Conservation (phyloP, 2,329 filamentous ascomycete genomes). For the Aspergillus ustus region DNA sequence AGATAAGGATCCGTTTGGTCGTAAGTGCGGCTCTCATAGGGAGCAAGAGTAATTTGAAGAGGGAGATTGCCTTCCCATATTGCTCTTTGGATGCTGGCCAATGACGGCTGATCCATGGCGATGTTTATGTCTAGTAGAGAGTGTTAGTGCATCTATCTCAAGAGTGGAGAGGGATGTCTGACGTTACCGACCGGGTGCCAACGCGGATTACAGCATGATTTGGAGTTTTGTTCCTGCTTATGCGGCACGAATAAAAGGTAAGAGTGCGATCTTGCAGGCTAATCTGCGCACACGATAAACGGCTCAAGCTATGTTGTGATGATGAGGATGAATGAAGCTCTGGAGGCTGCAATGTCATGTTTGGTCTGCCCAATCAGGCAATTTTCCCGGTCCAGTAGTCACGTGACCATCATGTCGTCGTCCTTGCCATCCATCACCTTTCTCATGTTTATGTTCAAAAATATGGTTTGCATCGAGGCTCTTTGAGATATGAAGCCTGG, state of each 20-base stretch:
- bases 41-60: slow-evolving; percentile 62
- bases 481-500: no score
- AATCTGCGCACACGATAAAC: neutral
- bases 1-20: slow-evolving; percentile 65
- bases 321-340: neutral
- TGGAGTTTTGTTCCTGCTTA: neutral
- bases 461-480: no score
- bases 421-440: neutral
- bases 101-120: slow-evolving; percentile 25
- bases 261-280: neutral
- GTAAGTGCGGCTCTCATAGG: slow-evolving; percentile 64
- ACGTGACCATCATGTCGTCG: slow-evolving; percentile 7
- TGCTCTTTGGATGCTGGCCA: slow-evolving; percentile 45
- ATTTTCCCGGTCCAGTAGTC: slow-evolving; percentile 12
- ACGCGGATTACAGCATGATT: neutral
- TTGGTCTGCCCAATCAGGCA: slow-evolving; percentile 7
- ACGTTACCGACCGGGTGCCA: neutral
- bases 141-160: neutral
- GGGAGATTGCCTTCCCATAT: slow-evolving; percentile 66
- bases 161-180: neutral
- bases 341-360: neutral
- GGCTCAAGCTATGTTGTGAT: neutral
- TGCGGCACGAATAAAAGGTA: neutral
- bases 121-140: slow-evolving; percentile 4
- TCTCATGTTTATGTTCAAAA: neutral